These are phyloP conservation scores for Xanthoconium stramineum DNA, from an alignment of 768 basidiomycete species.

Conservation along the genomic window DNA sequence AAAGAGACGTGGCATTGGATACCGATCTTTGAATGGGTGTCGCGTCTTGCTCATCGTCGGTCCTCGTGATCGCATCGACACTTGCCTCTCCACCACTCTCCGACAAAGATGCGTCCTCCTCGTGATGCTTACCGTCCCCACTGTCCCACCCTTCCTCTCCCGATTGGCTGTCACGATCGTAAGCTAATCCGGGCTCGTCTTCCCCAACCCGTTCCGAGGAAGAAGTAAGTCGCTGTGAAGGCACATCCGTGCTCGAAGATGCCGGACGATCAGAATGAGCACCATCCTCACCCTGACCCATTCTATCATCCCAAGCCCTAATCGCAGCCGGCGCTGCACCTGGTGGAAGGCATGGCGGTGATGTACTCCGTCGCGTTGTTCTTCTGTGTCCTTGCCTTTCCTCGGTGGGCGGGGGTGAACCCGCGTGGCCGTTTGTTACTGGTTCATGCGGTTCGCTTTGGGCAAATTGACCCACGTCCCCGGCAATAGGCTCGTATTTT, in stretches of 20 bases:
- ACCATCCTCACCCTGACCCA: slow-evolving; percentile 32
- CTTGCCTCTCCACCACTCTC: slow-evolving; percentile 10
- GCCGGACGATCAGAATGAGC: slow-evolving; percentile 29
- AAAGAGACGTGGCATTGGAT: slow-evolving; percentile 6
- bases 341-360: slow-evolving; percentile 40
- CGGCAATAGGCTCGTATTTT: slow-evolving; percentile 32
- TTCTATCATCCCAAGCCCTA: slow-evolving; percentile 37
- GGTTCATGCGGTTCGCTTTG: slow-evolving; percentile 20
- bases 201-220: slow-evolving; percentile 30
- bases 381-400: slow-evolving; percentile 23
- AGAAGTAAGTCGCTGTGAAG: slow-evolving; percentile 34
- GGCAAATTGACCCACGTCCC: neutral
- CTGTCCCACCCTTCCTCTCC: neutral
- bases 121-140: slow-evolving; percentile 13
- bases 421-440: slow-evolving; percentile 14
- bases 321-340: slow-evolving; percentile 39
- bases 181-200: slow-evolving; percentile 25
- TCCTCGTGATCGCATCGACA: neutral
- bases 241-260: slow-evolving; percentile 32
- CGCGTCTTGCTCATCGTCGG: slow-evolving; percentile 1
- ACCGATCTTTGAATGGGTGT: slow-evolving; percentile 5
- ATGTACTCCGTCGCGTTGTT: slow-evolving; percentile 29
- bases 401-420: slow-evolving; percentile 4
- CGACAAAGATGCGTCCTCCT: slow-evolving; percentile 9
- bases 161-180: slow-evolving; percentile 21